These are phyloP conservation scores for Apiotrichum domesticum DNA, from an alignment of 1,284 basidiomycete species.

Conservation along the genomic window DNA sequence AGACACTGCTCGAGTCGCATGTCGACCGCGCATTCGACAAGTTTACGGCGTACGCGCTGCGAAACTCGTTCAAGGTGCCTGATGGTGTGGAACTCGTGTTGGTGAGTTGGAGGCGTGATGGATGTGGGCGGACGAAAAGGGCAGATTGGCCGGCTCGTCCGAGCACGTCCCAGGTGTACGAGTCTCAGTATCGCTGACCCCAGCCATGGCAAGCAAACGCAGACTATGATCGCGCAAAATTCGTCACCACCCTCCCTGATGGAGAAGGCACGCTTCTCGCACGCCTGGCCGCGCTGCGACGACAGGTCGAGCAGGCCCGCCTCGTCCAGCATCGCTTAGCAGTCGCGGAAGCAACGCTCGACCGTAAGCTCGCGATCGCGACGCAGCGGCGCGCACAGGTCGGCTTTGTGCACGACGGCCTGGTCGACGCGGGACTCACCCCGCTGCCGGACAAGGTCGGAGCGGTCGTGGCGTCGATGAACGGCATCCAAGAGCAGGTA, in stretches of 20 bases:
- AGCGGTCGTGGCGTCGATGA: constrained; percentile 21
- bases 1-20: constrained; percentile 44
- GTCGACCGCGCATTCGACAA: constrained; percentile 46
- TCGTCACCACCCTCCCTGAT: constrained; percentile 29
- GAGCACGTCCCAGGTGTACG: too few relatives aligned
- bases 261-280: constrained; percentile 32
- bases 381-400: constrained; percentile 40
- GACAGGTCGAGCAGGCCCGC: constrained; percentile 42
- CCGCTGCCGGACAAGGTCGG: constrained; percentile 32
- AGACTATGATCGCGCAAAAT: constrained; percentile 43
- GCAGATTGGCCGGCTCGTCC: background rate
- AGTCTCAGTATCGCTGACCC: constrained; percentile 1
- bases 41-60: constrained; percentile 42
- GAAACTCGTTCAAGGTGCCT: constrained; percentile 46
- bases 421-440: constrained; percentile 27
- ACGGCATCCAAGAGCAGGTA: constrained; percentile 28
- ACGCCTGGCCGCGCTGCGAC: constrained; percentile 32
- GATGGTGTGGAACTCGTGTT: constrained; percentile 38
- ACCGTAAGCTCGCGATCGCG: constrained; percentile 33
- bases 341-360: constrained; percentile 37
- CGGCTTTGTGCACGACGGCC: constrained; percentile 39
- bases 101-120: constrained; percentile 25
- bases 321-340: constrained; percentile 32
- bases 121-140: background rate
- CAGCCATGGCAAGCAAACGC: constrained; percentile 46